Base-by-base conservation (phyloP, 495 filamentous ascomycete genomes). In the Penicillium goetzii region DNA sequence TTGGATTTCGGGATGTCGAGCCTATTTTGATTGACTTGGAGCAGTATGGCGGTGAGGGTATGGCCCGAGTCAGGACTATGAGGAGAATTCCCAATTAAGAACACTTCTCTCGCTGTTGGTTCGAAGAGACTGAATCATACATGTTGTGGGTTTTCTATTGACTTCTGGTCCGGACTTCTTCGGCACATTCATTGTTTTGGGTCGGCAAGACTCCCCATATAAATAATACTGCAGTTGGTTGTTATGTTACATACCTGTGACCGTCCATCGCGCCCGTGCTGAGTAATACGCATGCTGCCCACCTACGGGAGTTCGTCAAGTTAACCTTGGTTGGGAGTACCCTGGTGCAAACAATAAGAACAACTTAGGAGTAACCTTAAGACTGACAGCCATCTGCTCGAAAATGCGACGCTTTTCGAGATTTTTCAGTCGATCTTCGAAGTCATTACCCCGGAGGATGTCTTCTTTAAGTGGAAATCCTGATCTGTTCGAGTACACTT, bases 401-500 rank as follows among this genome's bases (percentile, higher is more conserved):
- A 61, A 61, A 11, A 61, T 61, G 51, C 36, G 28, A 61, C 50
- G 30, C 36, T 34, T 61, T 47, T 61, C 59, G 36, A 61, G 51
- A 56, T 56, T 25, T 32, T 56, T 56, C n/a, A 49, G 28, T 61
- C 50, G 1, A 56, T 56, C 14, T 4, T 49, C 34, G 23, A 61
- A 56, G 50, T 23, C 59, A 49, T 56, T 61, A 33, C 14, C 38
- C 23, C 56, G 50, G 51, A 61, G 36, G 25, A 55, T 56, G 25
- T 54, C 50, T 52, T 61, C 51, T 61, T 54, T 54, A 14, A 2
- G 40, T 47, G 11, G 25, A 25, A 61, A 50, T 19, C 34, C 32
- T 64, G 56, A 72, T 60, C 40, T 72, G 49, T 66, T 68, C 26
- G 58, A 72, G 38, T 69, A 72, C 59, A 72, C 61, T 26, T 69